phyloP scores from a whole-genome alignment of 2,329 filamentous ascomycete species.

The Neofusicoccum ribis region DNA sequence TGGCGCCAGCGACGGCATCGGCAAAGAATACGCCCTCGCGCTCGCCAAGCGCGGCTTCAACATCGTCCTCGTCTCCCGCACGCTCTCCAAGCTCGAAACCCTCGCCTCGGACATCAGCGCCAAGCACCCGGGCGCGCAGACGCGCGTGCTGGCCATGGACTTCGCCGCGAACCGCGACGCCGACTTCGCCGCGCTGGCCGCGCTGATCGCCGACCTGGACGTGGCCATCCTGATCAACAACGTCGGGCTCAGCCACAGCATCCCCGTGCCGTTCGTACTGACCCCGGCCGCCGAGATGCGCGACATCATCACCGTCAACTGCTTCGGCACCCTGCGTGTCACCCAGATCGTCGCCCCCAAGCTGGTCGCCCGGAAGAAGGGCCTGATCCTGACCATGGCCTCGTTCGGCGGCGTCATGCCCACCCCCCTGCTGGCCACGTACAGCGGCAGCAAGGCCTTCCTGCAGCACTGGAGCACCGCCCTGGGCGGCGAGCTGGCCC shows the following conservation, averaged over 20 bases:
- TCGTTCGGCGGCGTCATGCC: conserved; percentile 93
- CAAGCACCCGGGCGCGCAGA: conserved; percentile 68
- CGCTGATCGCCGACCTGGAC: conserved; percentile 71
- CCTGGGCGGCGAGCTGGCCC: conserved; percentile 77
- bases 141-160: conserved; percentile 86
- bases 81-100: conserved; percentile 82
- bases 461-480: conserved; percentile 93
- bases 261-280: conserved; percentile 83
- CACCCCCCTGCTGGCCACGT: conserved; percentile 89
- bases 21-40: conserved; percentile 92
- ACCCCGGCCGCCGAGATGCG: conserved; percentile 78
- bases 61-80: conserved; percentile 90
- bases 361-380: conserved; percentile 80
- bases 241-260: conserved; percentile 89
- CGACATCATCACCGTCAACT: conserved; percentile 95
- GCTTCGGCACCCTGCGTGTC: conserved; percentile 81
- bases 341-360: conserved; percentile 83
- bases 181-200: conserved; percentile 75
- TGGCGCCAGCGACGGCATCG: conserved; percentile 92
- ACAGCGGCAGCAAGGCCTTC: conserved; percentile 97
- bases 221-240: conserved; percentile 93
- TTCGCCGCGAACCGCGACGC: conserved; percentile 75
- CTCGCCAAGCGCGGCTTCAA: conserved; percentile 93
- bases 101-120: conserved; percentile 73
- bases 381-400: conserved; percentile 94